Base-by-base conservation (phyloP, 352 stramenopile species). In the Globisporangium sylvaticum region DNA sequence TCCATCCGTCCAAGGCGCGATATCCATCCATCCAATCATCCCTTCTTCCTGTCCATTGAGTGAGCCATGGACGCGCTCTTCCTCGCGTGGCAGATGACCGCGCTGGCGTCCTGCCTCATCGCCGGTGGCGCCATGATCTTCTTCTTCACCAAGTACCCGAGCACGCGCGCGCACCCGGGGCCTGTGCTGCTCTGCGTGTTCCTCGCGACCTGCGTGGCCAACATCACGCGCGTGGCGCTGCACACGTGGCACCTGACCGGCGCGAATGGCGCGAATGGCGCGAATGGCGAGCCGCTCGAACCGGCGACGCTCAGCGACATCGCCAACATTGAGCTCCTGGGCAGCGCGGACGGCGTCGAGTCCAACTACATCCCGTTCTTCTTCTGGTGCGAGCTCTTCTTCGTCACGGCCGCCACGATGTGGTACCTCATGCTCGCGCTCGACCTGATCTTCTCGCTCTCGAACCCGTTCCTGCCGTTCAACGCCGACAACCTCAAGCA, bases 361-460 rank as follows among this genome's bases (percentile, higher is more conserved):
- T 24, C 32, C 22, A 62, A 66, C 20, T 91, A 92, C 69, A 73
- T 82, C 24, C 64, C 77, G 10, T 88, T 92, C 68, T 91, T 93
- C 76, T 95, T 95, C 67, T 95, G 87, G 87, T 79, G 76, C 67
- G 77, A 81, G 60, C 89, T 92, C 67, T 95, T 94, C 83, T 92
- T 95, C 74, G 74, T 74, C 65, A 92, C 85, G 50, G 77, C 87
- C 18, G 65, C 81, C 34, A 94, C 85, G 27, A 87, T 94, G 55
- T 95, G 87, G 87, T 91, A 83, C 68, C 80, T 95, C 68, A 95
- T 95, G 87, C 72, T 95, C 29, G 85, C 87, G 61, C 68, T 94
- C 20, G 85, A 95, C 62, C 73, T 95, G 46, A 94, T 95, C 69
- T 94, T 92, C 71, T 95, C 87, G 68, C 75, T 95, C 12, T 92